Conservation (phyloP, 805 yeast genomes). For the Saturnispora diversa region DNA sequence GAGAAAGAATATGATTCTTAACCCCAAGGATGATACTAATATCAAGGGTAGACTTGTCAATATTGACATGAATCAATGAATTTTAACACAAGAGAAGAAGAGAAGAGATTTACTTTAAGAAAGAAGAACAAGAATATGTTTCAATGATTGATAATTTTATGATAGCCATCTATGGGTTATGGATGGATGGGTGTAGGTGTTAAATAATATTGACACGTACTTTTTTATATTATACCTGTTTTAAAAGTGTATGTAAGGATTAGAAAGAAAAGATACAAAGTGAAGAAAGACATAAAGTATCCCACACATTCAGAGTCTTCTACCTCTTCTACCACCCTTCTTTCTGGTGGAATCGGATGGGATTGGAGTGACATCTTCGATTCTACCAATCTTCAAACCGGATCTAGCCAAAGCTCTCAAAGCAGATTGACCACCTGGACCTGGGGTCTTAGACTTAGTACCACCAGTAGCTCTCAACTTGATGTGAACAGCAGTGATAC, state of each 20-base stretch:
- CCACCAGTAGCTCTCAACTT: slow-evolving; percentile 99
- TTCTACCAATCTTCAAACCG: slow-evolving; percentile 99
- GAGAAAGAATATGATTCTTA: slow-evolving; percentile 56
- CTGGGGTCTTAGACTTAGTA: slow-evolving; percentile 99
- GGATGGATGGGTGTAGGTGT: too few relatives aligned
- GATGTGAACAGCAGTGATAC: slow-evolving; percentile 98
- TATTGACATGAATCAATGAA: neutral
- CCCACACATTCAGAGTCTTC: slow-evolving; percentile 60
- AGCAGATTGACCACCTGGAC: slow-evolving; percentile 99
- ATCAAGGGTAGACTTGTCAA: slow-evolving; percentile 8
- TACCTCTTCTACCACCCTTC: slow-evolving; percentile 99
- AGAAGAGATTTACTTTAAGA: neutral
- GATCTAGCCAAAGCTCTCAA: slow-evolving; percentile 99
- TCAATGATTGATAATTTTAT: too few relatives aligned
- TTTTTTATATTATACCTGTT: slow-evolving; percentile 6
- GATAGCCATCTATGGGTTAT: too few relatives aligned
- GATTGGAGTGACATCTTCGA: slow-evolving; percentile 99
- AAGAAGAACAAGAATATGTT: neutral
- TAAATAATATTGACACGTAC: too few relatives aligned
- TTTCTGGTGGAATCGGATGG: slow-evolving; percentile 99
- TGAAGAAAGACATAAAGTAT: slow-evolving; percentile 7
- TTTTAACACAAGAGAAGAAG: neutral
- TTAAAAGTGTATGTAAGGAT: slow-evolving; percentile 7
- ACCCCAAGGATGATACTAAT: slow-evolving; percentile 18
- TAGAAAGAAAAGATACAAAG: slow-evolving; percentile 11